Base-by-base conservation (phyloP, 192 early-diverging fungal genomes). In the Umbelopsis vinacea region DNA sequence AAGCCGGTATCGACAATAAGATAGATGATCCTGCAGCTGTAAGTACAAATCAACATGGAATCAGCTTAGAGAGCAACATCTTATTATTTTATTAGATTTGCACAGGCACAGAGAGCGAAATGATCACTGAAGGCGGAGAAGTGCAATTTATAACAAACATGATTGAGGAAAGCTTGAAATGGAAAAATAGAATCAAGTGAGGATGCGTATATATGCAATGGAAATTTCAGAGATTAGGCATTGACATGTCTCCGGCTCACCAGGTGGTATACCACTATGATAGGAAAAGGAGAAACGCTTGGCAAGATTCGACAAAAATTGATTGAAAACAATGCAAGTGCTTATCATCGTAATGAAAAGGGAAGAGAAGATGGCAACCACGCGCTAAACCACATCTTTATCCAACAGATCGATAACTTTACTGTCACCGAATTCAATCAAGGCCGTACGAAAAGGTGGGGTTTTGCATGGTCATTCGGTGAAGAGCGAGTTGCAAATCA, bases 101-200 rank as follows among this genome's bases (percentile, higher is more conserved):
- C 40, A 84, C 71, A 4, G 93, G 89, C 7, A 82, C 88, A 3
- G 46, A 71, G 0, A 79, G 83, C 35, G 96, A 97, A 78, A 90
- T 94, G 86, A 86, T 93, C 10, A 93, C 93, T 2, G 74, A 69
- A 2, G 96, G 94, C 43, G 96, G 96, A 5, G 96, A 97, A 70
- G 75, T 85, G 46, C 82, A 46, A 55, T 97, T 96, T 74, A 78
- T 96, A 4, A 68, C 55, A 19, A 67, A 77, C 12, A 86, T 97
- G 76, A 72, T 95, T 19, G 73, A 86, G 10, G 93, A 95, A 72
- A 96, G 94, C 70, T 22, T 71, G 0, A 8, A 67, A 2, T 57
- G 74, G 35, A 70, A 74, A 12, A 68, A 73, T 35, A 69, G 73
- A n/a, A 86, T 90, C 45, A 71, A 66, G 66, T 82, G 73, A 46